A percentile compares a stretch with the other conserved stretches of the same genome.
Conservation (phyloP, 1,139 yeast species). For the Yamadazyma siamensis region DNA sequence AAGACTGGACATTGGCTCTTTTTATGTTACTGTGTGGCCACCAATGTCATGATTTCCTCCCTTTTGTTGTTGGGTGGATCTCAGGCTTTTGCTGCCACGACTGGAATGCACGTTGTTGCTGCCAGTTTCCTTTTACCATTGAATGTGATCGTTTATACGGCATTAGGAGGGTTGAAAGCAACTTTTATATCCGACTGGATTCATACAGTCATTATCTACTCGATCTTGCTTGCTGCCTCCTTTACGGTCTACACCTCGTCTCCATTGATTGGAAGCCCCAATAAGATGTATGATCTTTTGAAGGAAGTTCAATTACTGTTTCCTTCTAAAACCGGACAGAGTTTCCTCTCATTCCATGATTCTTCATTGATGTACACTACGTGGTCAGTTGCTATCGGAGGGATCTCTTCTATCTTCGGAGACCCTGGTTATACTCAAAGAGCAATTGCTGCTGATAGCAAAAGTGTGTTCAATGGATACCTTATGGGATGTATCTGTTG, state of each 20-base stretch:
- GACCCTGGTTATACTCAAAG: constrained; percentile 41
- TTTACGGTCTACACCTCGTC: constrained; percentile 35
- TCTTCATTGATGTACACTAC: constrained; percentile 15
- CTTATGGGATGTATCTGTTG: constrained; percentile 39
- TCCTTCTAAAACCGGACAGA: constrained; percentile 13
- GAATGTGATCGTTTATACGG: constrained; percentile 47
- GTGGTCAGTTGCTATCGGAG: constrained; percentile 29
- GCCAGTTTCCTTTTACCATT: constrained; percentile 42
- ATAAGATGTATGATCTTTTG: constrained; percentile 43
- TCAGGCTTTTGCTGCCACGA: constrained; percentile 15
- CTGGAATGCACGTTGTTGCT: constrained; percentile 18
- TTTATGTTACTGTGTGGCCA: constrained; percentile 15
- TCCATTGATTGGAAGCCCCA: constrained; percentile 44
- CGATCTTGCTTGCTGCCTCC: constrained; percentile 35
- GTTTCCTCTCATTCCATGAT: constrained; percentile 14
- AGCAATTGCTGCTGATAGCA: constrained; percentile 39
- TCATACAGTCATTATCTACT: constrained; percentile 37
- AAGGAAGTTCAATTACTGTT: constrained; percentile 13
- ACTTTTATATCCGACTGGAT: constrained; percentile 46
- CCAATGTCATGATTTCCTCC: constrained; percentile 15
- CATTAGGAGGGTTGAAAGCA: constrained; percentile 45
- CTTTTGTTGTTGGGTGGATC: constrained; percentile 17
- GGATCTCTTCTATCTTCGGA: constrained; percentile 33
- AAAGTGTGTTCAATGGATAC: constrained; percentile 32
- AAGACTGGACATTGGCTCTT: constrained; percentile 21